Conservation (phyloP, 106 monocot genomes). For the Agapanthus africanus region DNA sequence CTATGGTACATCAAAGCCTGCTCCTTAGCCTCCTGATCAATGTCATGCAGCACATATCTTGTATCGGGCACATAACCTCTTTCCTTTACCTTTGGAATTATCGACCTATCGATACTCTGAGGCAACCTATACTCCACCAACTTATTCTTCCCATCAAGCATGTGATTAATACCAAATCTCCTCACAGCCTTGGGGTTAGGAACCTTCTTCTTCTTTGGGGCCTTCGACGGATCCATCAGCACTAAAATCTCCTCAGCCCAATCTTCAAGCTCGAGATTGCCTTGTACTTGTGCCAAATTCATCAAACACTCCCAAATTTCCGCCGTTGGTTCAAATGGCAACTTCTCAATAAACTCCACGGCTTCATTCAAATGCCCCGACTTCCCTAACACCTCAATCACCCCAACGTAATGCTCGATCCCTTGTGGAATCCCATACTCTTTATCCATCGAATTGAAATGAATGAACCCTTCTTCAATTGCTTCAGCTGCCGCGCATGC, state of each 20-base stretch:
- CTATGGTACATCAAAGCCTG: slow-evolving; percentile 91
- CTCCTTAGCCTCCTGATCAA: slow-evolving; percentile 96
- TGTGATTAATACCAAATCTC: slow-evolving; percentile 44
- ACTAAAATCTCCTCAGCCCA: slow-evolving; percentile 48
- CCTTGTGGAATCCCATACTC: slow-evolving; percentile 61
- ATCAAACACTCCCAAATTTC: slow-evolving; percentile 63
- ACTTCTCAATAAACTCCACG: slow-evolving; percentile 63
- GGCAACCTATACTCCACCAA: slow-evolving; percentile 57
- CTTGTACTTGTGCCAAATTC: slow-evolving; percentile 66
- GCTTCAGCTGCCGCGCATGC: slow-evolving; percentile 76
- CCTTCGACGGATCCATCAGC: slow-evolving; percentile 54
- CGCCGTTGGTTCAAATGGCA: slow-evolving; percentile 46
- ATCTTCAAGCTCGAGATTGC: slow-evolving; percentile 84
- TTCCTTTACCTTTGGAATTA: slow-evolving; percentile 55
- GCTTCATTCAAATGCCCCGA: slow-evolving; percentile 74
- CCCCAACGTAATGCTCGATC: slow-evolving; percentile 68
- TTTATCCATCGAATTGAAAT: slow-evolving; percentile 69
- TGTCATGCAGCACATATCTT: slow-evolving; percentile 92
- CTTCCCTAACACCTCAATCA: slow-evolving; percentile 77
- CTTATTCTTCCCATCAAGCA: slow-evolving; percentile 86
- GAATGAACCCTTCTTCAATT: slow-evolving; percentile 80
- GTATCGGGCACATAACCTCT: slow-evolving; percentile 88
- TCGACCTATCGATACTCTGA: slow-evolving; percentile 41
- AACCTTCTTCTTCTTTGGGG: slow-evolving; percentile 26
- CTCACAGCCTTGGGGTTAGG: slow-evolving; percentile 59